These are phyloP conservation scores for Aspergillus pseudoglaucus DNA, from an alignment of 2,329 filamentous ascomycete species.

Conservation along the genomic window DNA sequence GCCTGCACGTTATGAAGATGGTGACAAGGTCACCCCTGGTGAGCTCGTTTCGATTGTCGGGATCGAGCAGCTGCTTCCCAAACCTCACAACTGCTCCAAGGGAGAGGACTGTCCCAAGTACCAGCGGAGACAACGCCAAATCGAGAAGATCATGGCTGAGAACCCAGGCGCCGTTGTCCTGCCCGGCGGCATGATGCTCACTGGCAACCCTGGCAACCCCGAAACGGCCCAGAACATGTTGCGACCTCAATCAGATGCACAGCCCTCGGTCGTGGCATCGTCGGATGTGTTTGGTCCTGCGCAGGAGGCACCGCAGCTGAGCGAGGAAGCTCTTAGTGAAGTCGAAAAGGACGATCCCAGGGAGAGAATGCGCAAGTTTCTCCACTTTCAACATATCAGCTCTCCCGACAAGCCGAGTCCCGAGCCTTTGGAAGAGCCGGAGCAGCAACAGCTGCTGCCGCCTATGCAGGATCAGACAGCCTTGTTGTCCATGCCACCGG, in stretches of 20 bases:
- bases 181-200: slow-evolving; percentile 49
- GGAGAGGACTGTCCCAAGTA: slow-evolving; percentile 80
- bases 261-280: slow-evolving; percentile 78
- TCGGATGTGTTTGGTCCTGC: slow-evolving; percentile 79
- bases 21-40: too few species aligned
- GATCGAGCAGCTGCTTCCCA: slow-evolving; percentile 86
- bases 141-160: slow-evolving; percentile 67
- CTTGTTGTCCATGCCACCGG: background rate
- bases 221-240: slow-evolving; percentile 53
- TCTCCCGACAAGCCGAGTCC: background rate
- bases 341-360: slow-evolving; percentile 71
- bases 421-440: background rate
- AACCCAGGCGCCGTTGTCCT: slow-evolving; percentile 62
- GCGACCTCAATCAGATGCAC: slow-evolving; percentile 66
- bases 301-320: slow-evolving; percentile 58
- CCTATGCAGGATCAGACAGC: slow-evolving; percentile 33
- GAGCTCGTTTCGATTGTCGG: slow-evolving; percentile 57
- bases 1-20: too few species aligned
- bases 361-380: slow-evolving; percentile 84
- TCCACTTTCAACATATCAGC: slow-evolving; percentile 65
- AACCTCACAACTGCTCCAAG: slow-evolving; percentile 77
- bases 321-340: slow-evolving; percentile 64
- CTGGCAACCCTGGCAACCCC: slow-evolving; percentile 71
- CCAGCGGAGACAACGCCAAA: slow-evolving; percentile 68
- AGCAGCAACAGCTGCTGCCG: slow-evolving; percentile 33